A percentile compares a stretch with the other conserved stretches of the same genome.
phyloP scores from a whole-genome alignment of 192 early-diverging fungal genomes.

The Pecoramyces ruminantium region DNA sequence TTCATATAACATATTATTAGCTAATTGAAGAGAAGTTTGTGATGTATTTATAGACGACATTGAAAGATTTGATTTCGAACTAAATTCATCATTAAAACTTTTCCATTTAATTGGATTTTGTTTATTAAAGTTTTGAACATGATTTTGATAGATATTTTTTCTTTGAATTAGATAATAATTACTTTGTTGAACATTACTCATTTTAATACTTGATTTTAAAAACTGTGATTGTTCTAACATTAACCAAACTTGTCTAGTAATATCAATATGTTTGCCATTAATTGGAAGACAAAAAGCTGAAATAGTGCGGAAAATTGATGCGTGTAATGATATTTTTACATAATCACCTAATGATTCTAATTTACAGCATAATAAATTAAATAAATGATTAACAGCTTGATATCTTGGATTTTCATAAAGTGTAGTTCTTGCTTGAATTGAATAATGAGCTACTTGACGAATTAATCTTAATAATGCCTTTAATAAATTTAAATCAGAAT shows the following conservation, averaged over 20 bases:
- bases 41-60: neutral
- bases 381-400: neutral
- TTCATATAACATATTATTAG: neutral
- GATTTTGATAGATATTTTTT: neutral
- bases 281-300: neutral
- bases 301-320: neutral
- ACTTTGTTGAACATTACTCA: neutral
- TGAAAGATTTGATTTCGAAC: neutral
- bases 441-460: neutral
- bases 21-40: neutral
- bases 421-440: neutral
- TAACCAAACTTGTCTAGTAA: neutral
- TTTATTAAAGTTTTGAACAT: neutral
- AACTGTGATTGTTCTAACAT: neutral
- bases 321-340: neutral
- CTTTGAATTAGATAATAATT: neutral
- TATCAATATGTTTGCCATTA: neutral
- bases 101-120: neutral
- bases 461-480: neutral
- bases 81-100: neutral
- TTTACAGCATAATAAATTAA: neutral
- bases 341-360: neutral
- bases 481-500: neutral
- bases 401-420: neutral
- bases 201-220: neutral